These are phyloP conservation scores for Aspergillus sp. DNA, from an alignment of 2,329 filamentous ascomycete genomes.

Conservation along the genomic window DNA sequence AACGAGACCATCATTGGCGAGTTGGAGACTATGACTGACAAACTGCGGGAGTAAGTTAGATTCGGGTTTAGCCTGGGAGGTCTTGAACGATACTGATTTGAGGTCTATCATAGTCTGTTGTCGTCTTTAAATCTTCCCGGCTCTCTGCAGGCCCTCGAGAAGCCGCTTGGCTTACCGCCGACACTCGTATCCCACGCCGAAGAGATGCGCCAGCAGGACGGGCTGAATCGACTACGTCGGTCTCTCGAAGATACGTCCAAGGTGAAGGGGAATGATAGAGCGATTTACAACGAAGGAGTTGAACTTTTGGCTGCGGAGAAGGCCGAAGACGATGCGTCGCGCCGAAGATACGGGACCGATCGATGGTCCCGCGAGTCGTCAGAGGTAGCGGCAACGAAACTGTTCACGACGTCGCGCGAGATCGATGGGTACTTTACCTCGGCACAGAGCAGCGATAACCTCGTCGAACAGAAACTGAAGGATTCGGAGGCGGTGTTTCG, in stretches of 20 bases:
- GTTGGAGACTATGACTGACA: slow-evolving; percentile 75
- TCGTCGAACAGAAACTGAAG: slow-evolving; percentile 75
- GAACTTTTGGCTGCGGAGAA: slow-evolving; percentile 75
- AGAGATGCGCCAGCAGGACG: slow-evolving; percentile 88
- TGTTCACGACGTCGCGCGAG: slow-evolving; percentile 73
- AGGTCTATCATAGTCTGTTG: slow-evolving; percentile 52
- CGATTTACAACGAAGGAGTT: slow-evolving; percentile 79
- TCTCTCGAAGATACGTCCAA: slow-evolving; percentile 89
- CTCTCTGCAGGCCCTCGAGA: slow-evolving; percentile 90
- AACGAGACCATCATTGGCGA: slow-evolving; percentile 85
- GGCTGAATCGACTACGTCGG: slow-evolving; percentile 70
- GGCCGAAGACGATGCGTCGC: slow-evolving; percentile 75
- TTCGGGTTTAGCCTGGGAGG: neutral
- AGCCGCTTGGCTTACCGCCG: slow-evolving; percentile 85
- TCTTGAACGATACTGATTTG: slow-evolving; percentile 12
- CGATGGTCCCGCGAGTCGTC: slow-evolving; percentile 75
- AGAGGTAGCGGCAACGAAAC: slow-evolving; percentile 66
- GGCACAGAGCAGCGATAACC: slow-evolving; percentile 64
- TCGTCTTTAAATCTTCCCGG: slow-evolving; percentile 85
- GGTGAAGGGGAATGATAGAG: slow-evolving; percentile 74
- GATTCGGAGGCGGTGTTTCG: slow-evolving; percentile 72
- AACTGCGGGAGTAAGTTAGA: slow-evolving; percentile 64
- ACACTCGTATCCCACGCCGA: slow-evolving; percentile 86
- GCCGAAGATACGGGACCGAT: slow-evolving; percentile 79
- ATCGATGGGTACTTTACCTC: slow-evolving; percentile 84